Evolutionary conservation across 305 asterid genomes (phyloP).

Genomic region (Fraxinus greggii): DNA sequence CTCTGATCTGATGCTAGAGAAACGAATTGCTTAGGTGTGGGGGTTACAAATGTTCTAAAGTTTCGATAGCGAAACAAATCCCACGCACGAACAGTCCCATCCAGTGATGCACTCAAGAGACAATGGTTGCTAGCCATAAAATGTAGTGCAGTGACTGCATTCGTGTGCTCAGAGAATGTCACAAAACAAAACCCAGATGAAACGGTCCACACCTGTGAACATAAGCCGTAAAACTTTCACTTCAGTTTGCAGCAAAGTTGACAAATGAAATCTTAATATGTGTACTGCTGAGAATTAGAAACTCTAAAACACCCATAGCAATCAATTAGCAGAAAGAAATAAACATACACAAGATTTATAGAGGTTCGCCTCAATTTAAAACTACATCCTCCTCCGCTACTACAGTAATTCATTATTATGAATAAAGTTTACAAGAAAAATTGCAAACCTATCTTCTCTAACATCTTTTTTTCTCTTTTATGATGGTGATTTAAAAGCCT

Average conservation of each 20-base stretch:
- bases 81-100: constrained; percentile 99
- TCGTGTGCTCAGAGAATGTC: constrained; percentile 91
- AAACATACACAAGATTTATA: too few species aligned
- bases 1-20: constrained; percentile 94
- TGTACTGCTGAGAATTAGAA: neutral
- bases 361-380: neutral
- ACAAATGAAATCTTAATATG: neutral
- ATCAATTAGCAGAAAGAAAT: neutral
- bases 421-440: neutral
- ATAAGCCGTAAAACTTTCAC: constrained; percentile 19
- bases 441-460: neutral
- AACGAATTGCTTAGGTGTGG: constrained; percentile 90
- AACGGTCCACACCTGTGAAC: constrained; percentile 85
- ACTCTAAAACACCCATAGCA: neutral
- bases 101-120: constrained; percentile 94
- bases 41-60: constrained; percentile 88
- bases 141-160: constrained; percentile 90
- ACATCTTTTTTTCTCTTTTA: neutral
- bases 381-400: neutral
- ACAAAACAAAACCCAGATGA: constrained; percentile 91
- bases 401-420: neutral
- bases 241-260: constrained; percentile 11
- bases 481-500: neutral
- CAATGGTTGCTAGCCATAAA: constrained; percentile 83
- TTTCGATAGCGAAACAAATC: constrained; percentile 90